A percentile compares a stretch with the other conserved stretches of the same genome.
These are phyloP conservation scores for Hericium alpestre DNA, from an alignment of 768 basidiomycete genomes.

Conservation along the genomic window DNA sequence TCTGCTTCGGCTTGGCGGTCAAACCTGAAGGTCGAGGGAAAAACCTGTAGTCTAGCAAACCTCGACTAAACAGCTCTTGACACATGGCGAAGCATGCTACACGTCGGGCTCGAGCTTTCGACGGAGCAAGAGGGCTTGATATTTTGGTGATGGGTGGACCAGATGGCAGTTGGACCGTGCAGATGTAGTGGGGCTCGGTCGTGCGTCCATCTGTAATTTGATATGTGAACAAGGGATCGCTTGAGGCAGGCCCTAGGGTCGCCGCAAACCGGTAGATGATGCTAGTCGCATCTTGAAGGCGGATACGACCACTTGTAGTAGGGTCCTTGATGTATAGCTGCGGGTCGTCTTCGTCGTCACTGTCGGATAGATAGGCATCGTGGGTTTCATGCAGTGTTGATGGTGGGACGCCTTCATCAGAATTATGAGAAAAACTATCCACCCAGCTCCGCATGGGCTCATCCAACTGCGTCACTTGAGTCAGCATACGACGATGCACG, in stretches of 20 bases:
- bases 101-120: slow-evolving; percentile 44
- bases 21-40: slow-evolving; percentile 18
- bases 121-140: slow-evolving; percentile 34
- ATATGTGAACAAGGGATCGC: slow-evolving; percentile 25
- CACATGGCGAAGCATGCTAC: slow-evolving; percentile 52
- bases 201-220: slow-evolving; percentile 19
- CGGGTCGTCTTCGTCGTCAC: slow-evolving; percentile 35
- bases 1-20: slow-evolving; percentile 6
- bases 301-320: slow-evolving; percentile 48
- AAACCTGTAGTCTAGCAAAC: slow-evolving; percentile 36
- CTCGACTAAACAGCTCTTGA: slow-evolving; percentile 33
- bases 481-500: slow-evolving; percentile 42
- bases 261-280: slow-evolving; percentile 45
- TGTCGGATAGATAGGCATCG: slow-evolving; percentile 38
- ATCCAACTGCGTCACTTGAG: slow-evolving; percentile 29
- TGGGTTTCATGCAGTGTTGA: slow-evolving; percentile 27
- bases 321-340: slow-evolving; percentile 46
- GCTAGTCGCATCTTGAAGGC: slow-evolving; percentile 44
- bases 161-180: slow-evolving; percentile 38
- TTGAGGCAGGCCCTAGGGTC: background rate
- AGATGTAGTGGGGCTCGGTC: slow-evolving; percentile 26
- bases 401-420: slow-evolving; percentile 36
- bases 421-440: slow-evolving; percentile 28
- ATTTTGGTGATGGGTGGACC: slow-evolving; percentile 30
- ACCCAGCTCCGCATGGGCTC: slow-evolving; percentile 40